Evolutionary conservation across 148 eudicot genomes (phyloP).

Genomic region (Dysphania ambrosioides): DNA sequence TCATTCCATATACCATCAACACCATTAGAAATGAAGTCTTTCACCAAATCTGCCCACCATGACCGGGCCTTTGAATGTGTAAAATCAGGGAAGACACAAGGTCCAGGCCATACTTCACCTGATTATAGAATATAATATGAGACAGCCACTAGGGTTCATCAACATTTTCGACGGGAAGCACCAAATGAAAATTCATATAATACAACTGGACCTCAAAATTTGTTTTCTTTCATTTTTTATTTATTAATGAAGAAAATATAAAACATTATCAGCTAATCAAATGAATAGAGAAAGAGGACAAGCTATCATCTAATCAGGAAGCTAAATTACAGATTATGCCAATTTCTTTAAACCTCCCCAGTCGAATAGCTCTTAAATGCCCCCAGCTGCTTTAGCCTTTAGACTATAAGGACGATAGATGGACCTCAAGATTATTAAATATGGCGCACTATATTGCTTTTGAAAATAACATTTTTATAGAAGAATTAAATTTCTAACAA

Average conservation of each 20-base stretch:
- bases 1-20: conserved; percentile 99
- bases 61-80: conserved; percentile 81
- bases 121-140: conserved; percentile 11
- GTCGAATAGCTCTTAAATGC: not conserved
- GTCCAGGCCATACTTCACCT: conserved; percentile 99
- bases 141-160: not conserved
- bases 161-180: not conserved
- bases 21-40: conserved; percentile 68
- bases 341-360: too few relatives aligned
- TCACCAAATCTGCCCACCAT: conserved; percentile 94
- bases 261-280: too few relatives aligned
- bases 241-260: too few relatives aligned
- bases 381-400: too few relatives aligned
- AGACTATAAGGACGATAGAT: too few relatives aligned
- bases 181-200: not conserved
- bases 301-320: too few relatives aligned
- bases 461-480: not conserved
- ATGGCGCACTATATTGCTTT: not conserved
- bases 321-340: not conserved
- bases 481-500: too few relatives aligned
- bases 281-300: not conserved
- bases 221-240: too few relatives aligned
- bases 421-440: not conserved
- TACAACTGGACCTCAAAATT: not conserved
- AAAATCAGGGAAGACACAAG: conserved; percentile 95